Base-by-base conservation (phyloP, 495 filamentous ascomycete species). In the Hypoxylon intermedium region DNA sequence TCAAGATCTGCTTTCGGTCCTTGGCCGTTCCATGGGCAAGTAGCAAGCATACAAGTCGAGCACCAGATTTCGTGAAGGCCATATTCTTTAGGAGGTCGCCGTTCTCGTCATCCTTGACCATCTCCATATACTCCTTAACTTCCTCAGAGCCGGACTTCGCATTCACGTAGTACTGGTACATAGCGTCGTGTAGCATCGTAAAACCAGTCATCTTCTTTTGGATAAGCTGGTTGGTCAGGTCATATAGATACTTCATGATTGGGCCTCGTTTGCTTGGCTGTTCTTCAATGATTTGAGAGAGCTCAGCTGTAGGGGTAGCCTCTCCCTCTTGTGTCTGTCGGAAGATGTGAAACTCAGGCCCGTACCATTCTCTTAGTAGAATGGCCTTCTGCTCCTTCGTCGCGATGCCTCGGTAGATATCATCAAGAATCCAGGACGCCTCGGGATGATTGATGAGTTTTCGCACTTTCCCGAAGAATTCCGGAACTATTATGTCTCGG, bases 121-220 rank as follows among this genome's bases (percentile, higher is more conserved):
- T 76, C 68, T 98, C 93, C 43, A 97, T 77, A 67, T 94, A 97
- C 61, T 96, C 92, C 33, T 82, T 89, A 33, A 87, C 81, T 71
- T 97, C 93, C 34, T 86, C 83, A 64, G 84, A 89, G 15, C 87
- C 91, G 9, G 85, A 79, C 44, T 87, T 88, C 40, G 86, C 83
- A 68, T 89, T 92, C 41, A 91, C 80, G 75, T 92, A 94, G 72
- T 97, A 98, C 69, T 99, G 92, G 42, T 97, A 83, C 93, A 98
- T 96, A 16, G 94, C 95, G 61, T 95, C 93, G 72, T 99, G 95
- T 4, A 98, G 82, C 79, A 98, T 93, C 1, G 92, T 96, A 74
- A 98, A 99, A 5, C 89, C 92, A 11, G 92, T 93, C 64, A 90
- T 85, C 76, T 95, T 92, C 82, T 99, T 99, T 77, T 97, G 92